These are phyloP conservation scores for Lactarius indigo DNA, from an alignment of 768 basidiomycete genomes.

Conservation along the genomic window DNA sequence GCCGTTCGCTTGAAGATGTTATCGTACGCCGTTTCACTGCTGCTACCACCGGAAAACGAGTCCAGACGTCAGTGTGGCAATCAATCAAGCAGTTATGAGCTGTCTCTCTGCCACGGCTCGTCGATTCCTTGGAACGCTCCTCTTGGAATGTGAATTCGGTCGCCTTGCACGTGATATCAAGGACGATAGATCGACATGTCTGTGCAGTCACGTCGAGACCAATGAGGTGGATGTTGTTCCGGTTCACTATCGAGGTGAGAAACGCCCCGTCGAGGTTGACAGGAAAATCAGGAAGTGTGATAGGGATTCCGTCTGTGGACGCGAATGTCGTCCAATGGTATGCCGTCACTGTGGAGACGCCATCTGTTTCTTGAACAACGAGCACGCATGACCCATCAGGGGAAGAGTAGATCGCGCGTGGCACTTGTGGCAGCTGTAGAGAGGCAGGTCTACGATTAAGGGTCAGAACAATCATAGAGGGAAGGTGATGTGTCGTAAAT, in stretches of 20 bases:
- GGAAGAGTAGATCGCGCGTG: constrained; percentile 40
- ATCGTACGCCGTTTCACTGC: constrained; percentile 13
- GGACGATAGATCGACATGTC: constrained; percentile 41
- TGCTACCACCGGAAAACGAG: constrained; percentile 15
- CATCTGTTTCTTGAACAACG: constrained; percentile 29
- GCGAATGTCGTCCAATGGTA: constrained; percentile 61
- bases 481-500: neutral
- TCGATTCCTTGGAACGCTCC: constrained; percentile 32
- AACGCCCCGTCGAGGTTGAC: constrained; percentile 26
- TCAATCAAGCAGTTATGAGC: constrained; percentile 38
- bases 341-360: constrained; percentile 31
- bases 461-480: neutral
- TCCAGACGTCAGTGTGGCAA: constrained; percentile 20
- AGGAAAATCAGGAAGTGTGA: constrained; percentile 34
- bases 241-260: constrained; percentile 47
- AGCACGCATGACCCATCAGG: constrained; percentile 56
- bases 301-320: constrained; percentile 41
- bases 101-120: constrained; percentile 27
- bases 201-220: constrained; percentile 35
- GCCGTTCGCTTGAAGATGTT: constrained; percentile 30
- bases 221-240: constrained; percentile 43
- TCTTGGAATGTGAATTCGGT: constrained; percentile 57
- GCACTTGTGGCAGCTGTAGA: constrained; percentile 37
- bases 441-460: constrained; percentile 40
- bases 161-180: constrained; percentile 52